These are phyloP conservation scores for Pseudogymnoascus sp. DNA, from an alignment of 2,329 filamentous ascomycete species.

Conservation along the genomic window DNA sequence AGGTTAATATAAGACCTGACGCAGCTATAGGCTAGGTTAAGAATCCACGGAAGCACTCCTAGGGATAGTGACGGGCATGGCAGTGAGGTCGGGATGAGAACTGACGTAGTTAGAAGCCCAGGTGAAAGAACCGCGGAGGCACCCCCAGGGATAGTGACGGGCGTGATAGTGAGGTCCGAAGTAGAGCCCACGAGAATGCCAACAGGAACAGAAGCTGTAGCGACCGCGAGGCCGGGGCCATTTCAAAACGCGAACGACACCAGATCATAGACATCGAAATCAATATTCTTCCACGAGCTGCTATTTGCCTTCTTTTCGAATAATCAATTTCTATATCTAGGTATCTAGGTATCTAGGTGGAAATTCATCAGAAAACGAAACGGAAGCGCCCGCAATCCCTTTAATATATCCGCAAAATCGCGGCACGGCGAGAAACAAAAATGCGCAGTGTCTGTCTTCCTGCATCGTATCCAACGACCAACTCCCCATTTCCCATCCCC, in stretches of 20 bases:
- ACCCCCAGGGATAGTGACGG: too few species aligned
- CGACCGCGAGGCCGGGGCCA: too few species aligned
- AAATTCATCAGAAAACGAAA: background rate
- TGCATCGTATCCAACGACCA: constrained; percentile 1
- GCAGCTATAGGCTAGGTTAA: too few species aligned
- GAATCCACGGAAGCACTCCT: too few species aligned
- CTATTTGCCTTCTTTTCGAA: background rate
- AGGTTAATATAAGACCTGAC: too few species aligned
- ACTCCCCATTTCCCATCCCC: background rate
- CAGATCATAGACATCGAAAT: background rate
- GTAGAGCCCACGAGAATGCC: too few species aligned
- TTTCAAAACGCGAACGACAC: too few species aligned
- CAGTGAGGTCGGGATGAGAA: background rate
- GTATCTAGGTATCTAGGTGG: constrained; percentile 2
- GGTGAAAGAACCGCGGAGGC: too few species aligned
- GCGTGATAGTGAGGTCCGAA: too few species aligned
- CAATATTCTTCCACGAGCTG: background rate
- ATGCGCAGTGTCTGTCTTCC: background rate
- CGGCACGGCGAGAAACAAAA: constrained; percentile 2
- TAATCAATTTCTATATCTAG: background rate
- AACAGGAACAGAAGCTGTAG: too few species aligned
- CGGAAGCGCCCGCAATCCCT: background rate
- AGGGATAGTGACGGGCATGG: too few species aligned
- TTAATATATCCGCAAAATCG: background rate
- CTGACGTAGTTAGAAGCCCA: too few species aligned